Percentiles rank a stretch among this genome's conserved stretches.
These are phyloP conservation scores for Raffaelea deltoideospora DNA, from an alignment of 2,329 filamentous ascomycete genomes.

Conservation along the genomic window DNA sequence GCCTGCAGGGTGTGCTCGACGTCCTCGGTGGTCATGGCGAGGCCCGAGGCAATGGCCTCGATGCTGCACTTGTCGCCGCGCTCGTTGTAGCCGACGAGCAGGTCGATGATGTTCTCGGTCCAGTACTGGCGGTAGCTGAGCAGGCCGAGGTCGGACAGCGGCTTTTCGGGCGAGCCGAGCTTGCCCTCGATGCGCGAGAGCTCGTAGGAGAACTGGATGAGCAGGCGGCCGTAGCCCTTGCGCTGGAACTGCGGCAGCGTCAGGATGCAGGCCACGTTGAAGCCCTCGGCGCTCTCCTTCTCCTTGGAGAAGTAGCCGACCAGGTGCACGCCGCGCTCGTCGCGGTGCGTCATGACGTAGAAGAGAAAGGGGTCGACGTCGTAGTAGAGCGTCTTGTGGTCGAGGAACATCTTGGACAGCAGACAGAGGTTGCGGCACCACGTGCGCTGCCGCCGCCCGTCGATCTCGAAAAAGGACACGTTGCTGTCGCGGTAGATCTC, in stretches of 20 bases:
- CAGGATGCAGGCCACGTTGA: conserved; percentile 96
- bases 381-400: conserved; percentile 97
- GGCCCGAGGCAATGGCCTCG: conserved; percentile 61
- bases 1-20: conserved; percentile 91
- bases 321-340: conserved; percentile 81
- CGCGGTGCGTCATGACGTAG: conserved; percentile 89
- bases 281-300: conserved; percentile 90
- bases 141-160: conserved; percentile 81
- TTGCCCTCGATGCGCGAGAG: conserved; percentile 91
- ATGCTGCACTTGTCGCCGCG: conserved; percentile 63
- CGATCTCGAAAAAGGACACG: conserved; percentile 94
- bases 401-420: conserved; percentile 88
- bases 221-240: conserved; percentile 78
- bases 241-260: conserved; percentile 93
- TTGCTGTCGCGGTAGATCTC: conserved; percentile 94
- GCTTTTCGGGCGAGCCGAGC: conserved; percentile 91
- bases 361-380: conserved; percentile 98
- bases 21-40: conserved; percentile 95
- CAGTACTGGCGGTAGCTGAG: conserved; percentile 94
- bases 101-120: conserved; percentile 84
- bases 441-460: conserved; percentile 81
- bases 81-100: conserved; percentile 61
- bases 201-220: conserved; percentile 97
- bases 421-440: conserved; percentile 96
- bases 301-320: conserved; percentile 99